Conservation (phyloP, 768 basidiomycete species). For the Tylopilus sp. region DNA sequence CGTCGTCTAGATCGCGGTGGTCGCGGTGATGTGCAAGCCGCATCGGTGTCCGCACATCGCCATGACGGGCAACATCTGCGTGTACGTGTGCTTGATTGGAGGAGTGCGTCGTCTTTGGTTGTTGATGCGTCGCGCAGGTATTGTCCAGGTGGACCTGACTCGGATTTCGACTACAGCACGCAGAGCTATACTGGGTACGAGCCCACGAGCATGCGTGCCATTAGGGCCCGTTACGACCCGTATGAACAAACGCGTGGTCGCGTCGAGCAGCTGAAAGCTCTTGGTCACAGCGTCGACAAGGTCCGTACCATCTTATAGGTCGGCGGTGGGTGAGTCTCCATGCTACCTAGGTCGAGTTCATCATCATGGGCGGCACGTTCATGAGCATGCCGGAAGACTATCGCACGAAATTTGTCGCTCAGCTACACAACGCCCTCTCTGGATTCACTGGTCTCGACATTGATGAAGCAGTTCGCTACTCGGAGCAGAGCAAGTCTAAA, state of each 20-base stretch:
- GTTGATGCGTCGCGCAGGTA: constrained; percentile 50
- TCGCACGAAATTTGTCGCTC: constrained; percentile 88
- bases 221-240: constrained; percentile 93
- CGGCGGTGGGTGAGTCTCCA: background rate
- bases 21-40: constrained; percentile 99
- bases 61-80: constrained; percentile 99
- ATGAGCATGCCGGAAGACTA: constrained; percentile 99
- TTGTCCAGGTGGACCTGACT: constrained; percentile 98
- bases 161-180: constrained; percentile 99
- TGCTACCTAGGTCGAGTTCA: constrained; percentile 68
- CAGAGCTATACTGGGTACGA: constrained; percentile 95
- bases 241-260: constrained; percentile 96
- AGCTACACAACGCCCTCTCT: constrained; percentile 93
- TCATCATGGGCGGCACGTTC: constrained; percentile 98
- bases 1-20: constrained; percentile 80
- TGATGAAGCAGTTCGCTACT: constrained; percentile 96
- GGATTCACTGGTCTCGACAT: constrained; percentile 92
- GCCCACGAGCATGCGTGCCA: constrained; percentile 98
- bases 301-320: constrained; percentile 39
- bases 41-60: constrained; percentile 99
- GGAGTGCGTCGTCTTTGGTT: background rate
- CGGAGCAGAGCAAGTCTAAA: constrained; percentile 96
- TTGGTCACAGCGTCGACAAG: constrained; percentile 99
- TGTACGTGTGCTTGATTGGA: constrained; percentile 48
- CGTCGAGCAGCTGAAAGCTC: constrained; percentile 89